Evolutionary conservation across 768 basidiomycete species (phyloP).

Genomic region (Pulveroboletus sp.): DNA sequence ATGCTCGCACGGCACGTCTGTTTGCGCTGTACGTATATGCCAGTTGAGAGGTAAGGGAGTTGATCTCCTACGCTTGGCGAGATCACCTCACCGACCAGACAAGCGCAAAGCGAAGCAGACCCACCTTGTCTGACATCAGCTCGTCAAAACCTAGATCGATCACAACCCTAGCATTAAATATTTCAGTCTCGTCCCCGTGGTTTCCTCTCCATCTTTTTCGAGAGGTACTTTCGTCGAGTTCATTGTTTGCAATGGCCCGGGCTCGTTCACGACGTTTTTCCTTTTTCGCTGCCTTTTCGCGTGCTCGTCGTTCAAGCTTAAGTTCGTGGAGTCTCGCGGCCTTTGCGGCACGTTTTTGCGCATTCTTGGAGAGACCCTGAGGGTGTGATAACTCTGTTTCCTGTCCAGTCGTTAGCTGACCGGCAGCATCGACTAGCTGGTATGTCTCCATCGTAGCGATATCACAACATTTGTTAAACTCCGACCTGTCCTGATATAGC

Average conservation of each 20-base stretch:
- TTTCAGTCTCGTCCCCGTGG: constrained; percentile 36
- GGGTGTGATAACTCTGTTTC: constrained; percentile 11
- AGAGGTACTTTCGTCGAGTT: constrained; percentile 33
- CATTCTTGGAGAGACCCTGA: constrained; percentile 64
- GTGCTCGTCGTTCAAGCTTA: constrained; percentile 71
- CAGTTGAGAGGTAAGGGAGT: constrained; percentile 83
- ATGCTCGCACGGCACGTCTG: constrained; percentile 63
- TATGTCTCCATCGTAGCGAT: constrained; percentile 14
- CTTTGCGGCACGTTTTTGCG: constrained; percentile 71
- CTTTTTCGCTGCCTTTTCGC: constrained; percentile 73
- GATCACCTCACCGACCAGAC: constrained; percentile 10
- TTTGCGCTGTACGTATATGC: constrained; percentile 91
- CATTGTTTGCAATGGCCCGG: constrained; percentile 46
- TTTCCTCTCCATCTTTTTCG: constrained; percentile 17
- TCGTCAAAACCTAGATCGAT: constrained; percentile 92
- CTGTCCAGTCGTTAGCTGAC: constrained; percentile 14
- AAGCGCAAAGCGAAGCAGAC: constrained; percentile 26
- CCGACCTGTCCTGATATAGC: too few relatives aligned
- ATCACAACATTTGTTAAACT: too few relatives aligned
- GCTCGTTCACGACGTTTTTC: constrained; percentile 61
- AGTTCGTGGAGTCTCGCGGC: constrained; percentile 57
- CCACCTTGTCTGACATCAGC: constrained; percentile 87
- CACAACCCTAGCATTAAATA: constrained; percentile 62
- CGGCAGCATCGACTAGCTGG: constrained; percentile 8
- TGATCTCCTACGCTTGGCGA: constrained; percentile 64